phyloP scores from a whole-genome alignment of 2,329 filamentous ascomycete species.

The Stylonectria norvegica region DNA sequence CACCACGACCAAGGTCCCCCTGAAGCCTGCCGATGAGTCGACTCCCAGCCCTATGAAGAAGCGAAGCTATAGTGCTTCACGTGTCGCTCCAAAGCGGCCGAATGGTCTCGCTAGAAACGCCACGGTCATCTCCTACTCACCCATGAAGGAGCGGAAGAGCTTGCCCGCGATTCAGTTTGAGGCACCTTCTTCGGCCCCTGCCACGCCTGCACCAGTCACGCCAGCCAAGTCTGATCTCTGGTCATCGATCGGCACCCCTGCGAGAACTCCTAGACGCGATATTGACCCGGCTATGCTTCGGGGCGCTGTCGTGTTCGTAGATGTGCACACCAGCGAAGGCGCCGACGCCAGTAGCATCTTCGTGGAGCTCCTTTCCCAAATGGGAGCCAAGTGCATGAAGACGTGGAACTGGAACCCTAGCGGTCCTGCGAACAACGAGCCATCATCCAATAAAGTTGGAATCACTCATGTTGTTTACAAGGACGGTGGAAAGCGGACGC shows the following conservation, averaged over 20 bases:
- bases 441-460: slow-evolving; percentile 54
- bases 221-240: slow-evolving; percentile 51
- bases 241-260: slow-evolving; percentile 54
- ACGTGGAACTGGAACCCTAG: slow-evolving; percentile 69
- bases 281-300: slow-evolving; percentile 54
- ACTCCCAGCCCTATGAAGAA: slow-evolving; percentile 47
- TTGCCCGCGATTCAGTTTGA: slow-evolving; percentile 16
- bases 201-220: slow-evolving; percentile 31
- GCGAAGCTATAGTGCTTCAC: slow-evolving; percentile 50
- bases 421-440: slow-evolving; percentile 32
- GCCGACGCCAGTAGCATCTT: slow-evolving; percentile 80
- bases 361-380: slow-evolving; percentile 71
- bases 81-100: slow-evolving; percentile 43
- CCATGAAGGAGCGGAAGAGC: slow-evolving; percentile 42
- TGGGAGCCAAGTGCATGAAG: slow-evolving; percentile 78
- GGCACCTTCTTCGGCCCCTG: slow-evolving; percentile 29
- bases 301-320: slow-evolving; percentile 76
- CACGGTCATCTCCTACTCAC: slow-evolving; percentile 54
- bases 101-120: slow-evolving; percentile 44
- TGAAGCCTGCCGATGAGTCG: slow-evolving; percentile 64
- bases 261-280: slow-evolving; percentile 53
- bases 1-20: slow-evolving; percentile 73
- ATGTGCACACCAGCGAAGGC: slow-evolving; percentile 79
- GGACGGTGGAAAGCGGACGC: slow-evolving; percentile 74
- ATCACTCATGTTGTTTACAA: slow-evolving; percentile 92